phyloP scores from a whole-genome alignment of 768 basidiomycete genomes.

The Chiua virens region DNA sequence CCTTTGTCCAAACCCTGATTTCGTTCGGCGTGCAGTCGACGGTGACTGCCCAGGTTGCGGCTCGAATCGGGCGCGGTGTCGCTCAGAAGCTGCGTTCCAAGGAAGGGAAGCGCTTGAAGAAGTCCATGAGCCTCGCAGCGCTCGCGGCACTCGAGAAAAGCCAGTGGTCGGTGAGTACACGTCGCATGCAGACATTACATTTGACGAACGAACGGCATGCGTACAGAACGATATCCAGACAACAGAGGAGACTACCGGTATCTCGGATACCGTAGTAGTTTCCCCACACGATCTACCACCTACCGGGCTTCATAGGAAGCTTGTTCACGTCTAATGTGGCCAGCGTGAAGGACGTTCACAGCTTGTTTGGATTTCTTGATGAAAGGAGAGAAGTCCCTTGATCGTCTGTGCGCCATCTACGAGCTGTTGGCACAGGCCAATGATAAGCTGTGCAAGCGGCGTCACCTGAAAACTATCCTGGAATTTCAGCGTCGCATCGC shows the following conservation, averaged over 20 bases:
- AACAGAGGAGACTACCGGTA: background rate
- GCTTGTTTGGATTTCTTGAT: slow-evolving; percentile 29
- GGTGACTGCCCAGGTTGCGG: slow-evolving; percentile 12
- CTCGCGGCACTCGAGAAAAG: slow-evolving; percentile 14
- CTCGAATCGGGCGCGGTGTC: slow-evolving; percentile 15
- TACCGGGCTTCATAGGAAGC: slow-evolving; percentile 34
- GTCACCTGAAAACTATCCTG: slow-evolving; percentile 16
- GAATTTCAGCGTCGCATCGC: slow-evolving; percentile 20
- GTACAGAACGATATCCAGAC: slow-evolving; percentile 17
- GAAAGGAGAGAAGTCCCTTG: slow-evolving; percentile 19
- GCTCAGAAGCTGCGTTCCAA: slow-evolving; percentile 1
- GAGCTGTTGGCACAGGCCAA: slow-evolving; percentile 34
- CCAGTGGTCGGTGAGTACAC: slow-evolving; percentile 18
- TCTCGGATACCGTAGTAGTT: background rate
- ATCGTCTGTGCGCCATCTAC: slow-evolving; percentile 36
- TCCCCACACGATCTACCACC: slow-evolving; percentile 24
- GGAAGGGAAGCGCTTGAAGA: slow-evolving; percentile 13
- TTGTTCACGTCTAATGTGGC: slow-evolving; percentile 28
- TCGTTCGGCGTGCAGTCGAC: slow-evolving; percentile 13
- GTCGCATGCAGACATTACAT: background rate
- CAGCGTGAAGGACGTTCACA: slow-evolving; percentile 26
- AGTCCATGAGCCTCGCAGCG: slow-evolving; percentile 9
- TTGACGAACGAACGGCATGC: background rate
- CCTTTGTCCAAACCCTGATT: slow-evolving; percentile 17
- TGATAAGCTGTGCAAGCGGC: slow-evolving; percentile 31